Percentiles rank a stretch among this genome's conserved stretches.
phyloP scores from a whole-genome alignment of 768 basidiomycete genomes.

The Mycena sanguinolenta region DNA sequence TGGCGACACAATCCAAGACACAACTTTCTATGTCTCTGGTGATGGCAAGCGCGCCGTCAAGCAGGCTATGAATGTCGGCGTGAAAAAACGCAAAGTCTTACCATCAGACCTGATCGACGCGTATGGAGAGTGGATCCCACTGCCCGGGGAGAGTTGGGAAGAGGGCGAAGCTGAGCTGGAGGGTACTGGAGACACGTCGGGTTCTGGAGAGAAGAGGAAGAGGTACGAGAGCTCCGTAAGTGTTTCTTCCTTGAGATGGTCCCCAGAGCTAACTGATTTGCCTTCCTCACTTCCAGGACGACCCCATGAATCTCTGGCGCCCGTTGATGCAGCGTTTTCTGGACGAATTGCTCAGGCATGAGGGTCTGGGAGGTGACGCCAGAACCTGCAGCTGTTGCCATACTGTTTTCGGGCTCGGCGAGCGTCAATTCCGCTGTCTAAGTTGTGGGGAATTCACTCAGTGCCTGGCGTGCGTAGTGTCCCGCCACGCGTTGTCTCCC shows the following conservation, averaged over 20 bases:
- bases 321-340: background rate
- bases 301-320: conserved; percentile 8
- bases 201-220: conserved; percentile 15
- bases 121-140: no score
- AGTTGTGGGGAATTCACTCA: conserved; percentile 23
- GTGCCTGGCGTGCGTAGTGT: background rate
- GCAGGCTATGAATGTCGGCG: no score
- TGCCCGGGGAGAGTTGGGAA: no score
- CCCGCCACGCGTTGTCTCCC: background rate
- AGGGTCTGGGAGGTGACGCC: background rate
- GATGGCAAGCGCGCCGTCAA: no score
- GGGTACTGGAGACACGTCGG: background rate
- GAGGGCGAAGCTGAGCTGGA: no score
- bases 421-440: conserved; percentile 14
- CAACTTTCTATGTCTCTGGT: no score
- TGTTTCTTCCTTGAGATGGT: background rate
- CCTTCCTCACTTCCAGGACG: background rate
- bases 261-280: no score
- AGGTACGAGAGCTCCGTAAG: conserved; percentile 10
- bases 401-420: fast-evolving
- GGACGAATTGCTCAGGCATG: background rate
- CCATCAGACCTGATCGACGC: no score
- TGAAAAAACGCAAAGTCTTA: no score
- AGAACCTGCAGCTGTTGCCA: background rate
- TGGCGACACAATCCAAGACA: no score